Conservation (phyloP, 805 yeast genomes). For the Starmerella bombicola region DNA sequence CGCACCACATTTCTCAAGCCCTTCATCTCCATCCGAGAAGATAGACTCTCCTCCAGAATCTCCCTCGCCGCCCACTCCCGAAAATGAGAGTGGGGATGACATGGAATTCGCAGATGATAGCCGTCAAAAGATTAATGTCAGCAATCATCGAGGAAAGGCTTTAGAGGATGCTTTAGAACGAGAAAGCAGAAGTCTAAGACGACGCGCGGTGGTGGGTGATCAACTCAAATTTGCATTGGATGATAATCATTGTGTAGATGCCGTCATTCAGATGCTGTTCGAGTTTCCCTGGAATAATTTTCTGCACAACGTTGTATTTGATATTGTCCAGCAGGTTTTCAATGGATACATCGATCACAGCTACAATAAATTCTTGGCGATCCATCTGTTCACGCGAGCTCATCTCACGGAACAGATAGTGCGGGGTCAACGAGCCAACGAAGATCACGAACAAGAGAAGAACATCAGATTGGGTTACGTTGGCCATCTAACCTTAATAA, state of each 20-base stretch:
- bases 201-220: conserved; percentile 72
- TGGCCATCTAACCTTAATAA: conserved; percentile 91
- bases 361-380: conserved; percentile 63
- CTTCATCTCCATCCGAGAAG: not conserved
- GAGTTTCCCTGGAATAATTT: conserved; percentile 93
- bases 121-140: conserved; percentile 12
- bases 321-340: conserved; percentile 84
- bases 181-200: conserved; percentile 31
- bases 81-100: conserved; percentile 14
- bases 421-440: conserved; percentile 48
- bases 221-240: conserved; percentile 66
- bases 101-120: conserved; percentile 8
- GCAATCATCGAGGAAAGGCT: conserved; percentile 8
- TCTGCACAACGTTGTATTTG: conserved; percentile 93
- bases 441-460: conserved; percentile 44
- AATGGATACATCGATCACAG: conserved; percentile 80
- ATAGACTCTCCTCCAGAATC: conserved; percentile 7
- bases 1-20: not conserved
- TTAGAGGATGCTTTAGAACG: conserved; percentile 21
- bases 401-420: conserved; percentile 46
- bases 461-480: conserved; percentile 77
- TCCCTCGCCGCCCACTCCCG: conserved; percentile 17
- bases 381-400: conserved; percentile 58
- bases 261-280: conserved; percentile 64
- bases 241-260: conserved; percentile 56